Conservation (phyloP, 2,329 filamentous ascomycete species). For the Aureobasidium sp. region DNA sequence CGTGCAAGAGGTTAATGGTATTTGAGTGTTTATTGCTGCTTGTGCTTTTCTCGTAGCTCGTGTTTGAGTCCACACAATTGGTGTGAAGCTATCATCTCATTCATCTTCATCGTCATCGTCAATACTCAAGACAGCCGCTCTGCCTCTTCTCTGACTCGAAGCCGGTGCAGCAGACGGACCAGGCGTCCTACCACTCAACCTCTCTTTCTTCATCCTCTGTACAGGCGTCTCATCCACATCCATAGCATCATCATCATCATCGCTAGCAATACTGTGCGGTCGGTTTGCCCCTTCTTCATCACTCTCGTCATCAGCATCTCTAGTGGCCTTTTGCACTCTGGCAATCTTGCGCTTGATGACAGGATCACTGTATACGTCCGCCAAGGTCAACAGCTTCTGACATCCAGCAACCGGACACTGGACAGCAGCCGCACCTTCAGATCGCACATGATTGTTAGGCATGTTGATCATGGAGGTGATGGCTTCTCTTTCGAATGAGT, state of each 20-base stretch:
- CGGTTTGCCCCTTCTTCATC: slow-evolving; percentile 26
- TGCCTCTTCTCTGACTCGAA: not conserved
- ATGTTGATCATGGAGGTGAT: slow-evolving; percentile 49
- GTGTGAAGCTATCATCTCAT: not conserved
- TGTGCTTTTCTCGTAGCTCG: not conserved
- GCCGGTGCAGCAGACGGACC: not conserved
- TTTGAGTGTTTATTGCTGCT: not conserved
- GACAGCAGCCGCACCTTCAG: slow-evolving; percentile 28
- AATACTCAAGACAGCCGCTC: slow-evolving; percentile 18
- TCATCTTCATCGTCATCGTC: slow-evolving; percentile 19
- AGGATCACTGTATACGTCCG: slow-evolving; percentile 52
- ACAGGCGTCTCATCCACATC: slow-evolving; percentile 21
- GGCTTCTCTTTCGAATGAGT: slow-evolving; percentile 62
- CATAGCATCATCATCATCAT: slow-evolving; percentile 19
- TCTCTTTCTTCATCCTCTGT: slow-evolving; percentile 14
- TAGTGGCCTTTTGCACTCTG: slow-evolving; percentile 43
- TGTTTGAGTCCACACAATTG: not conserved
- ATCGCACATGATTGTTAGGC: slow-evolving; percentile 12
- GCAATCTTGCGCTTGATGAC: slow-evolving; percentile 53
- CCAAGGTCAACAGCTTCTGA: slow-evolving; percentile 43
- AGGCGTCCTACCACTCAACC: slow-evolving; percentile 9
- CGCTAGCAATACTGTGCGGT: slow-evolving; percentile 26
- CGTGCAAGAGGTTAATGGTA: not conserved
- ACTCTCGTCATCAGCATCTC: slow-evolving; percentile 40
- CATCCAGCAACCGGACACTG: slow-evolving; percentile 63